Conservation (phyloP, 495 filamentous ascomycete genomes). For the Chaetomidium leptoderma region DNA sequence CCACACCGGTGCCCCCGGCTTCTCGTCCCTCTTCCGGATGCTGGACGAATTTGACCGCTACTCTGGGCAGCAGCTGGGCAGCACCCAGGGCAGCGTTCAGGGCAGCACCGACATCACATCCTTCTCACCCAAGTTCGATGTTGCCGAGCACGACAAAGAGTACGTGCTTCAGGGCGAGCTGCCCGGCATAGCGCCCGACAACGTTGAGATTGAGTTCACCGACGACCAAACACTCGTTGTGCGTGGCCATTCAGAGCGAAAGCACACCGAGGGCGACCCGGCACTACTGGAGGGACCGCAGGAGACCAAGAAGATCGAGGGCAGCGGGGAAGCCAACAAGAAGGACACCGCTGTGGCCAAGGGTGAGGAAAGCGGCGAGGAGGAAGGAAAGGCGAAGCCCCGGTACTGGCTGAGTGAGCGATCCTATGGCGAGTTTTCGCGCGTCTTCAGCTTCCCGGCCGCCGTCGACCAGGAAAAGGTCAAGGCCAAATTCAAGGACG, state of each 20-base stretch:
- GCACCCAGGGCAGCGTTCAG: conserved; percentile 20
- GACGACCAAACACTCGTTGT: conserved; percentile 73
- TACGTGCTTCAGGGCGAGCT: conserved; percentile 88
- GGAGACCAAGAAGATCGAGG: conserved; percentile 27
- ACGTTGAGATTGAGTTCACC: conserved; percentile 80
- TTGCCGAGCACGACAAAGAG: conserved; percentile 60
- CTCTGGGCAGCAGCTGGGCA: conserved; percentile 29
- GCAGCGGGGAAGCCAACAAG: neutral
- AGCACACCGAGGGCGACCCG: conserved; percentile 45
- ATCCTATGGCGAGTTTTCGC: conserved; percentile 71
- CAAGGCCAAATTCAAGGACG: conserved; percentile 58
- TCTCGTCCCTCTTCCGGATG: conserved; percentile 68
- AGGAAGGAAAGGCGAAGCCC: conserved; percentile 17
- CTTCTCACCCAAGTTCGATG: conserved; percentile 61
- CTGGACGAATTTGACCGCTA: conserved; percentile 72
- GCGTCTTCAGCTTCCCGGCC: conserved; percentile 74
- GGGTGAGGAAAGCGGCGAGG: conserved; percentile 5
- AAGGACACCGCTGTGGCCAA: conserved; percentile 1
- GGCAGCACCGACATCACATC: neutral
- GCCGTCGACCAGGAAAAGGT: conserved; percentile 77
- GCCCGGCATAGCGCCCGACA: conserved; percentile 73
- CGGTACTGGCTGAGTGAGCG: conserved; percentile 85
- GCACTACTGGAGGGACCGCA: conserved; percentile 14
- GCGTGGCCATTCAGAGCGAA: conserved; percentile 60
- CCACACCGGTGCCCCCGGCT: conserved; percentile 24